Base-by-base conservation (phyloP, 192 early-diverging fungal species). In the Mortierella alpina region DNA sequence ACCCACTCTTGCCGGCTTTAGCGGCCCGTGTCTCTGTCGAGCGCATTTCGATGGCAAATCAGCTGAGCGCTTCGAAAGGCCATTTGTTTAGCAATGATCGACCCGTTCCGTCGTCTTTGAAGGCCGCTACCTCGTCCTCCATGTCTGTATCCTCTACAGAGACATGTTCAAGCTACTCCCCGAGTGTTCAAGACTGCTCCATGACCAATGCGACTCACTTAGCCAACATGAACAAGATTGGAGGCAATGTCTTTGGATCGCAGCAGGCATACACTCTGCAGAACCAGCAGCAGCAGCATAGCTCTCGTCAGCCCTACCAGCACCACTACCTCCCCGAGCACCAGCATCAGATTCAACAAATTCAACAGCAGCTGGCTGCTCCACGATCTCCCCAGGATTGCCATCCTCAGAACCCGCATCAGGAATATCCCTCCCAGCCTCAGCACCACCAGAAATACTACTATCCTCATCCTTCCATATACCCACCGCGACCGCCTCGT, bases 21-120 rank as follows among this genome's bases (percentile, higher is more conserved):
- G 77, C 77, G 6, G 77, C 77, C 5, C 51, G 77, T 7, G 46
- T 80, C 13, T 80, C 77, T 13, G 69, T 72, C 15, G 65, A 72
- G 48, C 44, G 45, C 6, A 68, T 80, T 40, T 64, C 40, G 7
- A 53, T 79, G 50, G 75, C 70, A 42, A 47, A 20, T 20, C 49
- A 66, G 7, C 7, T 18, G 2, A 31, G 31, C 31, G 31, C 31
- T 31, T 31, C 31, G 31, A 31, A 31, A 3, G 31, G 31, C 3
- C 31, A 31, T 31, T 31, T 31, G 31, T 31, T 31, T 31, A 31
- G 31, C 31, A 31, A 31, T 31, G 31, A 31, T 31, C 31, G 31
- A 31, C 31, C 31, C 31, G 31, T 31, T 31, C 31, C 31, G 31
- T 31, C 31, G 31, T 31, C 31, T 1, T 31, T 31, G 3, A 31